phyloP scores from a whole-genome alignment of 768 basidiomycete genomes.

The Rhizopogon roseolus region DNA sequence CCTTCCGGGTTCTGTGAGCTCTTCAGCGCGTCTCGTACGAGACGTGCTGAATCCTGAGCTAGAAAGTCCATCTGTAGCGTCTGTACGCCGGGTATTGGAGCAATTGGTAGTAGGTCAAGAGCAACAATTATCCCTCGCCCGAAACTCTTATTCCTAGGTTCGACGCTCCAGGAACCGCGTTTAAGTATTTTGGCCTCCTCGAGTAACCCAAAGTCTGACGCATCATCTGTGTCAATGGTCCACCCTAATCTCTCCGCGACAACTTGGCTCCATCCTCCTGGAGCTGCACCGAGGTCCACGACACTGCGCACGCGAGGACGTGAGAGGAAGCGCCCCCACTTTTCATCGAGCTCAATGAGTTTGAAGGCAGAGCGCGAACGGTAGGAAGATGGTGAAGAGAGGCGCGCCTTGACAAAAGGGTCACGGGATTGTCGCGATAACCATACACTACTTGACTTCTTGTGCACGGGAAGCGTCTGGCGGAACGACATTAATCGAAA shows the following conservation, averaged over 20 bases:
- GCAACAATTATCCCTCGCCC: conserved; percentile 53
- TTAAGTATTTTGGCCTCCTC: background rate
- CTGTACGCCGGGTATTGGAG: conserved; percentile 67
- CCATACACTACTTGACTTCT: conserved; percentile 49
- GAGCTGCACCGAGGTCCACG: conserved; percentile 88
- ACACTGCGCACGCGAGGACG: conserved; percentile 53
- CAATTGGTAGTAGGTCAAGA: conserved; percentile 75
- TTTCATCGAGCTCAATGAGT: conserved; percentile 71
- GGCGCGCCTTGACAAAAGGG: conserved; percentile 62
- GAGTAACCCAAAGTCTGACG: background rate
- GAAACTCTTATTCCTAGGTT: conserved; percentile 1
- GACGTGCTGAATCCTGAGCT: conserved; percentile 38
- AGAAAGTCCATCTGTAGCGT: conserved; percentile 80
- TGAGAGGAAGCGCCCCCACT: conserved; percentile 47
- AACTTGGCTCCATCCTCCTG: conserved; percentile 94
- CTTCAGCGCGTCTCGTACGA: conserved; percentile 37
- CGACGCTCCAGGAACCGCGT: conserved; percentile 21
- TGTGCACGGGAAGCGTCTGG: conserved; percentile 21
- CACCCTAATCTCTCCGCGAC: conserved; percentile 60
- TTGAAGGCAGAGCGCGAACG: conserved; percentile 92
- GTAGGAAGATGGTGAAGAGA: conserved; percentile 42
- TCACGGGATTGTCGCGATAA: conserved; percentile 65
- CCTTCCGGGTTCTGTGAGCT: conserved; percentile 25
- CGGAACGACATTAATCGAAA: conserved; percentile 29
- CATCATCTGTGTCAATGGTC: conserved; percentile 9